Conservation (phyloP, 2,329 filamentous ascomycete genomes). For the Beauveria varroae region DNA sequence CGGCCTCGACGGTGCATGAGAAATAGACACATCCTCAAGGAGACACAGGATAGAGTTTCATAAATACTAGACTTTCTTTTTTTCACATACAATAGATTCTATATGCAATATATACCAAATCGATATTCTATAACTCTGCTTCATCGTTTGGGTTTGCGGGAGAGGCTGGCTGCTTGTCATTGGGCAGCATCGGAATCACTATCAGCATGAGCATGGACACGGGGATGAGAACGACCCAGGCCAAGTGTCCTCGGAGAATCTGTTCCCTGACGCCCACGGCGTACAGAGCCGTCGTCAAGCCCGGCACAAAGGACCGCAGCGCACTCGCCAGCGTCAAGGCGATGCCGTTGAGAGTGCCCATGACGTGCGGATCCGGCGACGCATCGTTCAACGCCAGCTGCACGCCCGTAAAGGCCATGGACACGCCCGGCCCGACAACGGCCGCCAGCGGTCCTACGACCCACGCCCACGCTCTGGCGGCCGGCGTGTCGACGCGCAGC, state of each 20-base stretch:
- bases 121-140: neutral
- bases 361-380: constrained; percentile 52
- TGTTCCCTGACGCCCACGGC: constrained; percentile 57
- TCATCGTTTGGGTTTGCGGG: neutral
- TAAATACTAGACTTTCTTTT: neutral
- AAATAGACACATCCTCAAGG: neutral
- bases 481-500: constrained; percentile 28
- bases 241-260: constrained; percentile 52
- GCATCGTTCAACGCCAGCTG: constrained; percentile 72
- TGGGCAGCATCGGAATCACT: constrained; percentile 21
- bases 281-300: constrained; percentile 58
- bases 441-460: constrained; percentile 32
- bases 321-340: constrained; percentile 51
- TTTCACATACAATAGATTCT: neutral
- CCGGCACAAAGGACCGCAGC: constrained; percentile 59
- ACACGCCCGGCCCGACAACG: constrained; percentile 52
- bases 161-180: constrained; percentile 15
- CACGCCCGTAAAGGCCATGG: constrained; percentile 62
- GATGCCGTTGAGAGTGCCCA: constrained; percentile 64
- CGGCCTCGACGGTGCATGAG: neutral
- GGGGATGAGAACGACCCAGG: constrained; percentile 27
- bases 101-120: neutral
- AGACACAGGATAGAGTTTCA: neutral
- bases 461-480: constrained; percentile 47
- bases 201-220: constrained; percentile 22